Base-by-base conservation (phyloP, 768 basidiomycete species). In the Boletus huronensis region DNA sequence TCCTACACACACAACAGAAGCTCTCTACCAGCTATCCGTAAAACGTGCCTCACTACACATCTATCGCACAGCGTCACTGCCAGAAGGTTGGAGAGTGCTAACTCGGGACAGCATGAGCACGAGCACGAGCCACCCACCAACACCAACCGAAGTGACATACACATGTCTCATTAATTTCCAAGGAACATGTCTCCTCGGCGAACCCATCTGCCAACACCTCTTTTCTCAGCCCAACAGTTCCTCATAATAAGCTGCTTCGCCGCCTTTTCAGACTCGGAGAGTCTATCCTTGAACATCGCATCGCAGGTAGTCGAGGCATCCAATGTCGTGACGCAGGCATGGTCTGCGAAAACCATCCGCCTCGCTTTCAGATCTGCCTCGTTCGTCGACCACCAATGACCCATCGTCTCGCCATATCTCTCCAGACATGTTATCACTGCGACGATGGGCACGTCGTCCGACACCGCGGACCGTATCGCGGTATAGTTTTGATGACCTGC, bases 361-460 rank as follows among this genome's bases (percentile, higher is more conserved):
- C 72, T 54, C 5, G 52, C 52, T 38, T 64, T 65, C 46, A 79
- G 68, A 21, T 55, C 56, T n/a, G 55, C 56, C 48, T 74, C 57
- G 58, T 77, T 75, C 40, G 59, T 56, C 31, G 57, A 58, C 77
- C 75, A 78, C 77, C 77, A 79, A 39, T 66, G 65, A 16, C 58
- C 63, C 67, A 73, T 74, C 46, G 67, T 58, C 17, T 63, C 59
- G 17, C 64, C 40, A 31, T 65, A 68, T 35, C 64, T 64, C 57
- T 72, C 72, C 17, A 72, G 53, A 48, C 68, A 67, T 1, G 65
- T 72, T 10, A 72, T 54, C 13, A 70, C 65, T 0, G 63, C 58
- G 7, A 70, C 68, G 53, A 74, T 69, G 1, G 65, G 68, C 2
- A 71, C 70, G 35, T 70, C 66, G 32, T 66, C 66, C 1, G 65